Percentiles rank a stretch among this genome's conserved stretches.
Conservation (phyloP, 257 asterid species). For the Solanum lignicaule region DNA sequence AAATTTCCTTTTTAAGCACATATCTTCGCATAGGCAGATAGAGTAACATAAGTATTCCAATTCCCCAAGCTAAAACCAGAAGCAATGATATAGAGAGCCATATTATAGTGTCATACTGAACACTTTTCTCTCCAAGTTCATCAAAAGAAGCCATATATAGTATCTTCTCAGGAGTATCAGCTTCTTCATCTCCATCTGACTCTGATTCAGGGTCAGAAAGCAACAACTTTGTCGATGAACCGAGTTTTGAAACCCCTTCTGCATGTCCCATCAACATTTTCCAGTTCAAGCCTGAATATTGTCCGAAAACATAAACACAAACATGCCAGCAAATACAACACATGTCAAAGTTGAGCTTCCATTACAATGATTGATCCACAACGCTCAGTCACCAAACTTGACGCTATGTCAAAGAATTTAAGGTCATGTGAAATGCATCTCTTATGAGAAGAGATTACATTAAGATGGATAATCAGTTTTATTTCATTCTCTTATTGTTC, state of each 20-base stretch:
- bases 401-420: neutral
- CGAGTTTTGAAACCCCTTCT: slow-evolving; percentile 30
- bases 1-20: slow-evolving; percentile 56
- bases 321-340: neutral
- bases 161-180: slow-evolving; percentile 22
- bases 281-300: slow-evolving; percentile 6
- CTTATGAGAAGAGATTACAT: neutral
- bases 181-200: slow-evolving; percentile 37
- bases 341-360: neutral
- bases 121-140: slow-evolving; percentile 37
- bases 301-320: neutral
- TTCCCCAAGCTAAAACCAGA: slow-evolving; percentile 70
- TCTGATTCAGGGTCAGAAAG: slow-evolving; percentile 44
- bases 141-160: slow-evolving; percentile 49
- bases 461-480: neutral
- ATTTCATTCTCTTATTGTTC: neutral
- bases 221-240: slow-evolving; percentile 25
- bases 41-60: slow-evolving; percentile 61
- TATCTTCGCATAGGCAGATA: slow-evolving; percentile 56
- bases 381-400: neutral
- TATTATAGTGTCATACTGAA: slow-evolving; percentile 48
- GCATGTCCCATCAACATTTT: slow-evolving; percentile 45
- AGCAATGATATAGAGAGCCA: slow-evolving; percentile 61
- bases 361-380: neutral
- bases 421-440: neutral